Percentiles rank a stretch among this genome's conserved stretches.
These are phyloP conservation scores for Tuber brumale DNA, from an alignment of 495 filamentous ascomycete species.

Conservation along the genomic window DNA sequence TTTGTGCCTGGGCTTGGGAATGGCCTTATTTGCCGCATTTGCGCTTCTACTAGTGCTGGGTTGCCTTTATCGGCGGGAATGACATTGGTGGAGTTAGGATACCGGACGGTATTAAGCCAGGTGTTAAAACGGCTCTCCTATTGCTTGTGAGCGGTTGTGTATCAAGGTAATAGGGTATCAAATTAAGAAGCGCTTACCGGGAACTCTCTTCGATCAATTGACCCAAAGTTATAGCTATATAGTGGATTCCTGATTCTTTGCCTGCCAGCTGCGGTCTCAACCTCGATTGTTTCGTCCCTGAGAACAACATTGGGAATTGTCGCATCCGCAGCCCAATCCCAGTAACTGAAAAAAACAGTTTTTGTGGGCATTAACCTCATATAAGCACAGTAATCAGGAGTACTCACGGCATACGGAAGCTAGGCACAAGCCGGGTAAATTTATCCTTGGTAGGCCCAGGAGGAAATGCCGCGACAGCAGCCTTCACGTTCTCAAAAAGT, in stretches of 20 bases:
- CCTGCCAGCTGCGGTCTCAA: slow-evolving; percentile 24
- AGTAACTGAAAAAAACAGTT: slow-evolving; percentile 16
- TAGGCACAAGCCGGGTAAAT: slow-evolving; percentile 26
- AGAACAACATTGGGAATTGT: slow-evolving; percentile 24
- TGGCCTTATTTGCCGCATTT: slow-evolving; percentile 34
- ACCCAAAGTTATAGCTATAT: slow-evolving; percentile 32
- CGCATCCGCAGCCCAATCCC: slow-evolving; percentile 32
- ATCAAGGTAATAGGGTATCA: background rate
- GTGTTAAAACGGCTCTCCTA: background rate
- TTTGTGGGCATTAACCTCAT: background rate
- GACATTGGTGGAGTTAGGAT: slow-evolving; percentile 5
- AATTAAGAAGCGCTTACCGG: slow-evolving; percentile 16
- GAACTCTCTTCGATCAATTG: slow-evolving; percentile 21
- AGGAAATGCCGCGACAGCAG: slow-evolving; percentile 31
- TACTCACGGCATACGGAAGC: slow-evolving; percentile 31
- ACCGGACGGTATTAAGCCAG: slow-evolving; percentile 29
- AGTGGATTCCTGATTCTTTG: slow-evolving; percentile 34
- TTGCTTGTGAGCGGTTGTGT: background rate
- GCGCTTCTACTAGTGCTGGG: slow-evolving; percentile 55
- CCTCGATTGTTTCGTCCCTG: slow-evolving; percentile 11
- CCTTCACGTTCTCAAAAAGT: slow-evolving; percentile 26
- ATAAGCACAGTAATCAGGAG: background rate
- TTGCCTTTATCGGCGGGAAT: slow-evolving; percentile 53
- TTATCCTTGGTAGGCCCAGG: slow-evolving; percentile 25
- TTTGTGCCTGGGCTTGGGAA: background rate